phyloP scores from a whole-genome alignment of 768 basidiomycete species.

The Psilocybe cyanescens region DNA sequence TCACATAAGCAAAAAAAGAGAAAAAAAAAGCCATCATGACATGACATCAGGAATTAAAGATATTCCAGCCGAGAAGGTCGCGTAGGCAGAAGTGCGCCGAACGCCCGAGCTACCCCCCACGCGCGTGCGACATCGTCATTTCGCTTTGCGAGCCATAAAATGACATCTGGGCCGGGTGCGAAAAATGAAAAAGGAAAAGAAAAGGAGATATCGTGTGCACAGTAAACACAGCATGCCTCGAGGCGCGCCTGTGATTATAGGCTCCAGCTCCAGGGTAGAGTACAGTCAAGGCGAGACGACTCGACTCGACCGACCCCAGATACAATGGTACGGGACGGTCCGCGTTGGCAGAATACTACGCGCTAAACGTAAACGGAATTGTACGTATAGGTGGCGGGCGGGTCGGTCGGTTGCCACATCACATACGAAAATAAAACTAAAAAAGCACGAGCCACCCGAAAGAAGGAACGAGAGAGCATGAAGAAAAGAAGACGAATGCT shows the following conservation, averaged over 20 bases:
- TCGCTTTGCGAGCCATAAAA: neutral
- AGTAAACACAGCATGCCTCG: neutral
- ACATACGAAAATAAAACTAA: neutral
- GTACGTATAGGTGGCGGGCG: too few species aligned
- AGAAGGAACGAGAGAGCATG: too few species aligned
- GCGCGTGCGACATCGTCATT: neutral
- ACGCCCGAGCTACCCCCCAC: neutral
- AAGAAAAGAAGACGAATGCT: too few species aligned
- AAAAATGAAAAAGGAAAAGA: conserved; percentile 4
- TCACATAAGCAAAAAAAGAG: too few species aligned
- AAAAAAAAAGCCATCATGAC: too few species aligned
- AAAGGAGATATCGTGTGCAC: neutral
- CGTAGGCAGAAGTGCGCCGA: neutral
- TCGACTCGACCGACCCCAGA: neutral
- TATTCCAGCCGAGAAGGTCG: too few species aligned
- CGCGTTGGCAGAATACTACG: neutral
- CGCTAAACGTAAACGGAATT: neutral
- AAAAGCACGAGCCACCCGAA: too few species aligned
- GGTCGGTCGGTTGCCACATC: too few species aligned
- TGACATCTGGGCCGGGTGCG: neutral
- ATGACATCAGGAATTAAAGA: too few species aligned
- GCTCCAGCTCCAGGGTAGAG: neutral
- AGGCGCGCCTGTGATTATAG: too few species aligned
- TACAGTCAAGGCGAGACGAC: neutral
- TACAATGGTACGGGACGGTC: neutral